A percentile compares a stretch with the other conserved stretches of the same genome.
Evolutionary conservation across 768 basidiomycete species (phyloP).

Genomic region (Solioccasus polychromus): DNA sequence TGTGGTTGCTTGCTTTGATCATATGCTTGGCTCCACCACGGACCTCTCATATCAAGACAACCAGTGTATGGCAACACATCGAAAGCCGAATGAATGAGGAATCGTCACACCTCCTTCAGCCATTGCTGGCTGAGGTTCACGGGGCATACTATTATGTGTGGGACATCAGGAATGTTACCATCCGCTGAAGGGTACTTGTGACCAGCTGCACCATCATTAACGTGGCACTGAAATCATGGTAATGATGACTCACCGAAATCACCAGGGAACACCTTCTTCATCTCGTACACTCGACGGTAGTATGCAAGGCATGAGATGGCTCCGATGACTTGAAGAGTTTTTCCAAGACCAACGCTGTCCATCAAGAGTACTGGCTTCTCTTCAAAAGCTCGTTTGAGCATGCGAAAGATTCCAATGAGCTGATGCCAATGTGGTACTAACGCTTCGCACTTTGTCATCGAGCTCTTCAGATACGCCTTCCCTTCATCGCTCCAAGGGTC

Average conservation of each 20-base stretch:
- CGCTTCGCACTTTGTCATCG: not conserved
- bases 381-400: slow-evolving; percentile 7
- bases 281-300: not conserved
- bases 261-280: not conserved
- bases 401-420: slow-evolving; percentile 17
- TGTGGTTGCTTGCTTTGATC: not conserved
- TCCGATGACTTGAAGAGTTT: slow-evolving; percentile 21
- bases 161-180: not conserved
- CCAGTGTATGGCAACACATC: slow-evolving; percentile 3
- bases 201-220: not conserved
- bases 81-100: not conserved
- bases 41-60: no score
- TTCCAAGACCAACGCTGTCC: slow-evolving; percentile 25
- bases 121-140: not conserved
- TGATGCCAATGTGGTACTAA: slow-evolving; percentile 17
- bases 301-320: slow-evolving; percentile 10
- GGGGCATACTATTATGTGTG: not conserved
- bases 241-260: not conserved
- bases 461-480: not conserved
- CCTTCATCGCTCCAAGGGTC: not conserved
- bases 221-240: not conserved
- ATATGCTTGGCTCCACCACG: no score
- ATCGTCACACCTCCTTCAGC: not conserved
- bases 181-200: not conserved
- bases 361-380: slow-evolving; percentile 14